Evolutionary conservation across 441 rosid species (phyloP), one percentile per base, ranked within the genome.

Genomic region (Pelargonium citronellum): DNA sequence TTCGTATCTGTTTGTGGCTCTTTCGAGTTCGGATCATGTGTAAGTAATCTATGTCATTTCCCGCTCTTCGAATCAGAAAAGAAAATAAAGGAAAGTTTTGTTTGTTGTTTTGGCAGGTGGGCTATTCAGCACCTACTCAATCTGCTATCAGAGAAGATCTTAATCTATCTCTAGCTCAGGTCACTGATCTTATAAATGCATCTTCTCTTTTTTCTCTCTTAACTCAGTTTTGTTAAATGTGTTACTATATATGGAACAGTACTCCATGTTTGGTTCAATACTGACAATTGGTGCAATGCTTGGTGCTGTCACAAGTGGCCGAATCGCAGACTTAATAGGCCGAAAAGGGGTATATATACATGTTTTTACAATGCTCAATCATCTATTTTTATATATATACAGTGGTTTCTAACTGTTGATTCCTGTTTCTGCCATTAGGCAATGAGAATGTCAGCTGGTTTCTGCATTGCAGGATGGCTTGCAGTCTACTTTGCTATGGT

Each of bases 231-330:
- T 27, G 30, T 27, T 27, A 27, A 27, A 27, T 27, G 30, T 71
- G 47, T 75, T 65, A 64, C 66, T 34, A 64, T 78, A 27, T 1
- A 27, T 27, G 3, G 30, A 27, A 83, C 86, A 93, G 97, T 93
- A 84, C 71, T 91, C 98, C 5, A 77, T 93, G 68, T 93, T 93
- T 30, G 95, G 91, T 47, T 87, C 98, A 7, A 78, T 89, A 76
- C 74, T 93, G 80, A 91, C 96, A 5, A 78, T 88, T 71, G 98
- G 98, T 73, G 98, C 95, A 47, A 89, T 88, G 81, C 58, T 91
- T 64, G 98, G 98, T 20, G 97, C 97, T 5, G 79, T 84, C 1
- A 74, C 85, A 84, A 88, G 96, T 5, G 98, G 98, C 65, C 87
- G 69, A 78, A 70, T 85, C 55, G 91, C 97, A 12, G 96, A 93